Conservation (phyloP, 352 stramenopile genomes). For the Pythium rhizo-oryzae region DNA sequence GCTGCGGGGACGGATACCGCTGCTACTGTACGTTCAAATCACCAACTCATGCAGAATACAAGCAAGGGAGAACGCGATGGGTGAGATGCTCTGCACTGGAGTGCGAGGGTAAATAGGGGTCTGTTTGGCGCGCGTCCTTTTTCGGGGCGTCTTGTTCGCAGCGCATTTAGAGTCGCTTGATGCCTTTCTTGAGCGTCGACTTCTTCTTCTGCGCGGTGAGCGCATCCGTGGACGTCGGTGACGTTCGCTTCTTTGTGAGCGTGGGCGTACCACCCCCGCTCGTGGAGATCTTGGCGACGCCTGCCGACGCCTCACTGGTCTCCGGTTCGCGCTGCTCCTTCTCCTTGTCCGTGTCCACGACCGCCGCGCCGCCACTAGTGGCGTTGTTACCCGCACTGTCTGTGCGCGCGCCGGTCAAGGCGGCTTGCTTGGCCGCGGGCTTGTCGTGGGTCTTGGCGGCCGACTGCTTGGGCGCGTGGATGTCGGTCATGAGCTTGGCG, state of each 20-base stretch:
- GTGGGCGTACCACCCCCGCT: slow-evolving; percentile 4
- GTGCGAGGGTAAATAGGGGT: too few species aligned
- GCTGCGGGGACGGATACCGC: too few species aligned
- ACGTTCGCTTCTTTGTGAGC: slow-evolving; percentile 50
- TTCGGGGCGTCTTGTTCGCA: too few species aligned
- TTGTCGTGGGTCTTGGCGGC: slow-evolving; percentile 27
- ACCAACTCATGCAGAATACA: too few species aligned
- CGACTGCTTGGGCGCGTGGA: slow-evolving; percentile 82
- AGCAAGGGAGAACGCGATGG: too few species aligned
- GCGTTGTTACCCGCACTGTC: background rate
- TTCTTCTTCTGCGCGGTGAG: slow-evolving; percentile 68
- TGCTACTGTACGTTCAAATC: too few species aligned
- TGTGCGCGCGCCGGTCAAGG: background rate
- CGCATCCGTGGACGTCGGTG: slow-evolving; percentile 36
- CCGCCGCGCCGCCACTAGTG: background rate
- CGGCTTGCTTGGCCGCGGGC: slow-evolving; percentile 25
- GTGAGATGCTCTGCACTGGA: too few species aligned
- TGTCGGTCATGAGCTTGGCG: slow-evolving; percentile 89
- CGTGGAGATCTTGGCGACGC: slow-evolving; percentile 16
- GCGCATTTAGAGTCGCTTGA: slow-evolving; percentile 66
- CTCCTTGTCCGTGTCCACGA: background rate
- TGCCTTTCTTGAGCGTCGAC: slow-evolving; percentile 65
- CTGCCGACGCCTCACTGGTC: background rate
- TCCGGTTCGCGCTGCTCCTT: slow-evolving; percentile 14
- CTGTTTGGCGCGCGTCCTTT: too few species aligned